A percentile compares a stretch with the other conserved stretches of the same genome.
Evolutionary conservation across 148 eudicot genomes (phyloP).

Genomic region (Pouteria glomerata): DNA sequence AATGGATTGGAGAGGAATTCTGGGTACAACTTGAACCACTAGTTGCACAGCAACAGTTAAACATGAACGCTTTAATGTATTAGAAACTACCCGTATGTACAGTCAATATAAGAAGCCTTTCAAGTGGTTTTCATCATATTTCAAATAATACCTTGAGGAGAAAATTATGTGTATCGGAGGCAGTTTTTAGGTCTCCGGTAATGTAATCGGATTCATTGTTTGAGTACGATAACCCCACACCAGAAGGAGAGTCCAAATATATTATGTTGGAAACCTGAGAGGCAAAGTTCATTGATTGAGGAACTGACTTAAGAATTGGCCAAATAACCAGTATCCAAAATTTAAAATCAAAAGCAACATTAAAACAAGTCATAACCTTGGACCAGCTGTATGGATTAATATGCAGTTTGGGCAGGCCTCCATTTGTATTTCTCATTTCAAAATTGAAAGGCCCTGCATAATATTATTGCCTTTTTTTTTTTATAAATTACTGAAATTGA

Average conservation of each 20-base stretch:
- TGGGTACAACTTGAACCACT: slow-evolving; percentile 86
- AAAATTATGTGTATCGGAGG: slow-evolving; percentile 65
- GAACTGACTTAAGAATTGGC: background rate
- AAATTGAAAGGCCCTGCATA: slow-evolving; percentile 87
- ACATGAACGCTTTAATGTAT: background rate
- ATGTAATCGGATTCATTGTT: slow-evolving; percentile 49
- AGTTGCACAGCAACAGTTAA: slow-evolving; percentile 12
- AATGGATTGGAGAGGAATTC: slow-evolving; percentile 75
- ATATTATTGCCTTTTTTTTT: background rate
- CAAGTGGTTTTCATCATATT: background rate
- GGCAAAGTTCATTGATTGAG: background rate
- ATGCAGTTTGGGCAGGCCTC: slow-evolving; percentile 63
- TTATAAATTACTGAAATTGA: background rate
- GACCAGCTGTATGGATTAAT: slow-evolving; percentile 94
- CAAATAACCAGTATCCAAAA: no score
- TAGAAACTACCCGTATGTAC: background rate
- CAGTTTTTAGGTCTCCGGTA: slow-evolving; percentile 78
- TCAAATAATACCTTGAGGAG: slow-evolving; percentile 67
- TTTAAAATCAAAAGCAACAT: background rate
- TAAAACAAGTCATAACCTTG: slow-evolving; percentile 42
- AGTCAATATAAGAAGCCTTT: background rate
- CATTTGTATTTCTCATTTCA: slow-evolving; percentile 46
- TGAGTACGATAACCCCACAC: slow-evolving; percentile 81
- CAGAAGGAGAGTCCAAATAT: slow-evolving; percentile 92
- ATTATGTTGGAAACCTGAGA: slow-evolving; percentile 75